A percentile compares a stretch with the other conserved stretches of the same genome.
Conservation (phyloP, 2,329 filamentous ascomycete genomes). For the Anthostomella pinea region DNA sequence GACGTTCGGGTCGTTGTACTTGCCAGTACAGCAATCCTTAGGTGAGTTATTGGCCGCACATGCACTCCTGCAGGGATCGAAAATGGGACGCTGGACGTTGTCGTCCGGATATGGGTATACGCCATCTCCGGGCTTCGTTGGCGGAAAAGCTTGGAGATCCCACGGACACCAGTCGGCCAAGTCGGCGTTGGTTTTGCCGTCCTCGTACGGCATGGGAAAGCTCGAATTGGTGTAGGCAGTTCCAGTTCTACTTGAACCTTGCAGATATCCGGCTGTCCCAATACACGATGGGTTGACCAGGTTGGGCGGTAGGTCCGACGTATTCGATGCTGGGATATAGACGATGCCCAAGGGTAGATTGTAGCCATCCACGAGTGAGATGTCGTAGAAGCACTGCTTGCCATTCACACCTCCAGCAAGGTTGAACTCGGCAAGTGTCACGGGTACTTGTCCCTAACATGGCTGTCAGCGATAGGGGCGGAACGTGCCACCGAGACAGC, state of each 20-base stretch:
- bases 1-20: constrained; percentile 57
- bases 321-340: constrained; percentile 59
- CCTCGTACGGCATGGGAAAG: constrained; percentile 67
- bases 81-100: constrained; percentile 65
- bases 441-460: constrained; percentile 66
- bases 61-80: constrained; percentile 75
- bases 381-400: constrained; percentile 75
- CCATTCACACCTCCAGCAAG: constrained; percentile 61
- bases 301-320: constrained; percentile 68
- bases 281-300: constrained; percentile 76
- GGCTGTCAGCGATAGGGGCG: constrained; percentile 5
- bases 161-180: constrained; percentile 76
- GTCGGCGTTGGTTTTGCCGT: constrained; percentile 51
- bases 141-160: constrained; percentile 68
- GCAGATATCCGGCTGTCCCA: constrained; percentile 62
- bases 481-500: constrained; percentile 14
- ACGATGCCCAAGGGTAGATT: constrained; percentile 69
- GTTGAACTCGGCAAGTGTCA: constrained; percentile 78
- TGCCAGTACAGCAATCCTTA: constrained; percentile 72
- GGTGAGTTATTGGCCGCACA: constrained; percentile 67
- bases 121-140: constrained; percentile 68
- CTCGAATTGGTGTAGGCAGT: constrained; percentile 61
- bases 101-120: constrained; percentile 80
- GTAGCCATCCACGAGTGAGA: constrained; percentile 82
- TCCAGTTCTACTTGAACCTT: constrained; percentile 52